These are phyloP conservation scores for Aphanomyces euteiches DNA, from an alignment of 352 stramenopile species.

Conservation along the genomic window DNA sequence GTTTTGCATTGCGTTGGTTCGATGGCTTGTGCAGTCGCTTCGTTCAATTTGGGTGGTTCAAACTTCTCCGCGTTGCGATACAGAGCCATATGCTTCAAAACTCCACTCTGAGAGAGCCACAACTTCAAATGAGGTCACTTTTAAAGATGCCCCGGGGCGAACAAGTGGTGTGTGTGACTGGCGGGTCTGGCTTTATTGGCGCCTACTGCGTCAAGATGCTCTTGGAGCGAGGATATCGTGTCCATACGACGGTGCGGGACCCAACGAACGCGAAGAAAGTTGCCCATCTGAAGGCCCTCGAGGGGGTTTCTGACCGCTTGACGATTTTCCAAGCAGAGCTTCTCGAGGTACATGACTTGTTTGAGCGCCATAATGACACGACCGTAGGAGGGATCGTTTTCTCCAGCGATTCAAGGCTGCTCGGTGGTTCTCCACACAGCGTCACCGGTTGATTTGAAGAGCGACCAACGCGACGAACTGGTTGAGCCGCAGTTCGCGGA, in stretches of 20 bases:
- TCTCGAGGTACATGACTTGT: conserved; percentile 9
- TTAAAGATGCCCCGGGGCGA: neutral
- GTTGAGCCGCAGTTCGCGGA: conserved; percentile 33
- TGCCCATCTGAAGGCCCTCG: conserved; percentile 24
- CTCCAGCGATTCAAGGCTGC: conserved; percentile 35
- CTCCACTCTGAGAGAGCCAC: no score
- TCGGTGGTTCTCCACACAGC: conserved; percentile 37
- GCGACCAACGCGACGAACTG: conserved; percentile 1
- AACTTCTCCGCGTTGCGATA: no score
- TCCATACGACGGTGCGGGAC: conserved; percentile 29
- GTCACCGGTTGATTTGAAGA: conserved; percentile 36
- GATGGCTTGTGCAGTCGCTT: no score
- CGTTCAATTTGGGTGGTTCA: no score
- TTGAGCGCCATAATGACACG: neutral
- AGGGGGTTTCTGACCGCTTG: conserved; percentile 28
- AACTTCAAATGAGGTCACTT: neutral
- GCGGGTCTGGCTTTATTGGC: conserved; percentile 30
- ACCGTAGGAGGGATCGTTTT: conserved; percentile 33
- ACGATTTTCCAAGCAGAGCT: conserved; percentile 39
- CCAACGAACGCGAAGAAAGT: conserved; percentile 15
- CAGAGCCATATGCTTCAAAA: no score
- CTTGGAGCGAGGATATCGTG: conserved; percentile 28
- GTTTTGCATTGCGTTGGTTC: no score
- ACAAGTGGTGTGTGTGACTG: conserved; percentile 30
- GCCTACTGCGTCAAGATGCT: conserved; percentile 24